Base-by-base conservation (phyloP, 176 grass and related monocot genomes). In the Coix lacrymajobi region DNA sequence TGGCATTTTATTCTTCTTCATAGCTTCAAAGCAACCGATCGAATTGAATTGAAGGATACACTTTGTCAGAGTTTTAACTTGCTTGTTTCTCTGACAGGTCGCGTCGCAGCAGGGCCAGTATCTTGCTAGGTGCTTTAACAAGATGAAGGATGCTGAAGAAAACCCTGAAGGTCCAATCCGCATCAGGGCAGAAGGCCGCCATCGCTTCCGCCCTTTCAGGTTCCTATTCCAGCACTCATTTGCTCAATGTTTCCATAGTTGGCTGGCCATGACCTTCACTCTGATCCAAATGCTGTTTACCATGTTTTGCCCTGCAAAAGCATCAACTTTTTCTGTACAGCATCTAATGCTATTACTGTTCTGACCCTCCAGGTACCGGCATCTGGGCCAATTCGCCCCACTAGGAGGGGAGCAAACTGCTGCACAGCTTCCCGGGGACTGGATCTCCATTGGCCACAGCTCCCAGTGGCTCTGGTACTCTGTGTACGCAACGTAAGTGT, bases 401-500 rank as follows among this genome's bases (percentile, higher is more conserved):
- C 81, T 95, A 82, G n/a, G 96, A 77, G 96, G 92, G 20, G 96
- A 98, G 83, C 92, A 98, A 85, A 95, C 96, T 19, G 96, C 92
- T 16, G 96, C 96, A 81, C 88, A 98, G 77, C 87, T 98, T 33
- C 92, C 96, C 0, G 90, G 96, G 52, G 96, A 98, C 87, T 98
- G 96, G 96, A 88, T 98, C 78, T 95, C 89, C 79, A 95, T 98
- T 80, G 96, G 96, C 56, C 92, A 89, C 34, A 98, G 96, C 81
- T 25, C 38, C 51, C 96, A 95, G 87, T 98, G 96, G 96, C 92
- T 98, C 79, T 98, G 96, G 96, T 95, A 98, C 48, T 98, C 96
- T 0, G 86, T 98, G 22, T 95, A 98, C 1, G 96, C 96, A 30
- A 98, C 90, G 92, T 95, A 87, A 86, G 77, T 77, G 58, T 8